A percentile compares a stretch with the other conserved stretches of the same genome.
These are phyloP conservation scores for Mucor piriformis DNA, from an alignment of 371 early-diverging fungal genomes.

Conservation along the genomic window DNA sequence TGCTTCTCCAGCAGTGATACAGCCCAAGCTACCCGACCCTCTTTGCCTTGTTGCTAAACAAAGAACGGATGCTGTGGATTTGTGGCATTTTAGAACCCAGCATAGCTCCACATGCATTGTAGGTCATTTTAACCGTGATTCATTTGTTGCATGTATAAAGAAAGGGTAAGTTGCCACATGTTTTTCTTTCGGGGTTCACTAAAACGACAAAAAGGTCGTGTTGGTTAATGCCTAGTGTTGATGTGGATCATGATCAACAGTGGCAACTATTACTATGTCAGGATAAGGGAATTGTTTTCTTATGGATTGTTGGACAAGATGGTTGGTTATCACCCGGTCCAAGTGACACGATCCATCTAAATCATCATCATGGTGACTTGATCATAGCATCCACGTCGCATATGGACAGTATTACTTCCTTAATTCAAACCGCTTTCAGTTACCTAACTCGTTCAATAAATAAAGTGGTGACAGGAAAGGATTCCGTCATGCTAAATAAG, in stretches of 20 bases:
- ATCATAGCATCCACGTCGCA: conserved; percentile 7
- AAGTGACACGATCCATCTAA: neutral
- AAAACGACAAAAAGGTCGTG: conserved; percentile 14
- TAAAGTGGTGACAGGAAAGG: neutral
- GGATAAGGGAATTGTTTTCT: conserved; percentile 17
- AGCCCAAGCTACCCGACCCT: neutral
- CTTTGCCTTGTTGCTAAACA: conserved; percentile 9
- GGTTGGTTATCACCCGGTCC: conserved; percentile 10
- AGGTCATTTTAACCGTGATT: conserved; percentile 1
- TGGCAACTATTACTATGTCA: conserved; percentile 24
- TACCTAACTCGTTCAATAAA: conserved; percentile 4
- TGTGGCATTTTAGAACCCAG: conserved; percentile 12
- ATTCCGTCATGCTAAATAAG: neutral
- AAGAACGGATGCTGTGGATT: neutral
- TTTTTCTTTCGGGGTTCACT: too few relatives aligned
- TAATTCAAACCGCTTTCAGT: conserved; percentile 3
- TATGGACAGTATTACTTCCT: neutral
- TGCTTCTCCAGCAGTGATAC: neutral
- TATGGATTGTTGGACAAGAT: conserved; percentile 18
- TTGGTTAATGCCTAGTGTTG: conserved; percentile 28
- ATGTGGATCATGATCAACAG: conserved; percentile 2
- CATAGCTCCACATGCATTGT: neutral
- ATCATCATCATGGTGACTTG: neutral
- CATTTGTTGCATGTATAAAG: conserved; percentile 7
- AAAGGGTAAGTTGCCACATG: conserved; percentile 29